phyloP scores from a whole-genome alignment of 768 basidiomycete species.

The Gloeopeniophorella convolvens region DNA sequence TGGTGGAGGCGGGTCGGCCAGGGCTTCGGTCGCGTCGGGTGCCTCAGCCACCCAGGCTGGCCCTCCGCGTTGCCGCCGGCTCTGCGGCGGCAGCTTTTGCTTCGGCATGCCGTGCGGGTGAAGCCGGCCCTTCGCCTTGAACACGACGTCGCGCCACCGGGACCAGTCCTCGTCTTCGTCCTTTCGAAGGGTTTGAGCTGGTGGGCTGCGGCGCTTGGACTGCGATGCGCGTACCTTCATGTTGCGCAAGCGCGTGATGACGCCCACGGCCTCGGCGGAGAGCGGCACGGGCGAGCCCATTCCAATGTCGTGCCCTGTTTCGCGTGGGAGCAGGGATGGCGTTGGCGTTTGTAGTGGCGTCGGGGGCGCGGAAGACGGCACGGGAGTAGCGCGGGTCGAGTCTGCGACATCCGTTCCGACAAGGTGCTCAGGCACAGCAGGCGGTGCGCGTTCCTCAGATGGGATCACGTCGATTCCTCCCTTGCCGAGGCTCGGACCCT shows the following conservation, averaged over 20 bases:
- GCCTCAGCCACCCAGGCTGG: slow-evolving; percentile 25
- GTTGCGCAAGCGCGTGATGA: slow-evolving; percentile 76
- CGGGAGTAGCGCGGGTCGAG: not conserved
- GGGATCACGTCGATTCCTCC: slow-evolving; percentile 78
- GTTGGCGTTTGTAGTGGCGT: not conserved
- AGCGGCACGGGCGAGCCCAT: slow-evolving; percentile 82
- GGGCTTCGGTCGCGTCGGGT: not conserved
- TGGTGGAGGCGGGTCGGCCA: not conserved
- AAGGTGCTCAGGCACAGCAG: slow-evolving; percentile 42
- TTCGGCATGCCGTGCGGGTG: slow-evolving; percentile 32
- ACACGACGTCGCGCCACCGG: slow-evolving; percentile 81
- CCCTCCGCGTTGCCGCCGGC: slow-evolving; percentile 54
- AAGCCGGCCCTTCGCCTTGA: slow-evolving; percentile 63
- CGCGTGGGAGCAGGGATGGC: slow-evolving; percentile 61
- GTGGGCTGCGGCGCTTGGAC: slow-evolving; percentile 1
- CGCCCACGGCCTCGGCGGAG: slow-evolving; percentile 64
- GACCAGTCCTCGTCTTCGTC: slow-evolving; percentile 88
- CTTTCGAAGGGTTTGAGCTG: slow-evolving; percentile 33
- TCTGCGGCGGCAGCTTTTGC: slow-evolving; percentile 53
- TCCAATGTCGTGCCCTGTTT: slow-evolving; percentile 82
- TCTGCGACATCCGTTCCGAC: slow-evolving; percentile 25
- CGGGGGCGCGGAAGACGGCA: not conserved
- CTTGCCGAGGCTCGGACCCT: slow-evolving; percentile 71
- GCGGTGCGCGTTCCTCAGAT: slow-evolving; percentile 56
- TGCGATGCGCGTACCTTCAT: slow-evolving; percentile 54